Evolutionary conservation across 352 stramenopile species (phyloP).

Genomic region (Elongisporangium prolatum): DNA sequence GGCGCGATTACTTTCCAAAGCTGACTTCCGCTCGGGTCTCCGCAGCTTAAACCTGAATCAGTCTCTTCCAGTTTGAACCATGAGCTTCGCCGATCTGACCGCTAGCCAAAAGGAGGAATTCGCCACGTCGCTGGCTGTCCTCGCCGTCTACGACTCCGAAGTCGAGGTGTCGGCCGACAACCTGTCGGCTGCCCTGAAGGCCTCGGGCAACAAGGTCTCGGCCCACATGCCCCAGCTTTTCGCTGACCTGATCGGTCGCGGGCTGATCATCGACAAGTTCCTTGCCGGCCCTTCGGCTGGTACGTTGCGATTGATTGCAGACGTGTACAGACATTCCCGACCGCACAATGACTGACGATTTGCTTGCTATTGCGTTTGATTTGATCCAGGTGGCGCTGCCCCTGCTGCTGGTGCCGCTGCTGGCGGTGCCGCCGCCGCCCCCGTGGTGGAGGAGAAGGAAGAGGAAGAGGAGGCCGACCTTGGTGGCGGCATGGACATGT

Average conservation of each 20-base stretch:
- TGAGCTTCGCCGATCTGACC: constrained; percentile 82
- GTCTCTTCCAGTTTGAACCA: constrained; percentile 64
- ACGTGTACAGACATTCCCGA: neutral
- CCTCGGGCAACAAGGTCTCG: constrained; percentile 76
- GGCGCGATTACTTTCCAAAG: constrained; percentile 28
- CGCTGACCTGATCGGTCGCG: constrained; percentile 73
- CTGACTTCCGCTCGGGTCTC: constrained; percentile 55
- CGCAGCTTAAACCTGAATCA: constrained; percentile 86
- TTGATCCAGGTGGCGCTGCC: constrained; percentile 39
- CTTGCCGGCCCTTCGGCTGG: constrained; percentile 82
- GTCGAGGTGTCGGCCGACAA: constrained; percentile 80
- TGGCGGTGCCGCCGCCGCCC: constrained; percentile 38
- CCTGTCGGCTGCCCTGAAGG: constrained; percentile 61
- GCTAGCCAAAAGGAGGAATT: constrained; percentile 83
- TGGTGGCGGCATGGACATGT: constrained; percentile 84
- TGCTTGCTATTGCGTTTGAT: constrained; percentile 7
- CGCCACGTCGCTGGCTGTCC: constrained; percentile 76
- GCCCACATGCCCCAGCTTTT: constrained; percentile 81
- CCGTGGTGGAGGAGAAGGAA: constrained; percentile 65
- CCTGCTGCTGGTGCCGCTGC: constrained; percentile 45
- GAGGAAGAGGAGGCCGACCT: constrained; percentile 87
- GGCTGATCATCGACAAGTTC: constrained; percentile 86
- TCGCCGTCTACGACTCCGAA: constrained; percentile 72
- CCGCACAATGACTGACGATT: constrained; percentile 1
- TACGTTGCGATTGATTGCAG: constrained; percentile 21